Percentiles rank a stretch among this genome's conserved stretches.
Conservation (phyloP, 192 early-diverging fungal species). For the Coemansia sp. region DNA sequence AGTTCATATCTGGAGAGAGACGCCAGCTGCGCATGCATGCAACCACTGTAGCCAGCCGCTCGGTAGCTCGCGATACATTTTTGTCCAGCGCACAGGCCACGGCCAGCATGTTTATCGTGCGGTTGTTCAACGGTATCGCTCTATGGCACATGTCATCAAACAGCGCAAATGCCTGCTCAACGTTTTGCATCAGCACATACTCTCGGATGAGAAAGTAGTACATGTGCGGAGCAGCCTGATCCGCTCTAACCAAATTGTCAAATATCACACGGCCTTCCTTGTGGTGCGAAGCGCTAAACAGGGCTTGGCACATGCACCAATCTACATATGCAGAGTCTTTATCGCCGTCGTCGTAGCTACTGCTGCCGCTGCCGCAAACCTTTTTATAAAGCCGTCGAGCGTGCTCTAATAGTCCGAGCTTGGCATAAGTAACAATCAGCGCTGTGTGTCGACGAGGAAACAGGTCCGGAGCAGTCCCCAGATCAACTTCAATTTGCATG, state of each 20-base stretch:
- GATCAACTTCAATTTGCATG: constrained; percentile 35
- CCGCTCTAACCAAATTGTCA: constrained; percentile 15
- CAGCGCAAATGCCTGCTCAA: constrained; percentile 24
- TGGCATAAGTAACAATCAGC: constrained; percentile 29
- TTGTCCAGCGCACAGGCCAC: constrained; percentile 14
- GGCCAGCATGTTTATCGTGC: constrained; percentile 16
- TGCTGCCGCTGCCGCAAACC: not conserved
- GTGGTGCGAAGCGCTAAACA: constrained; percentile 26
- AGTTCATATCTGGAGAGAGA: constrained; percentile 9
- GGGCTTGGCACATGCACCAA: constrained; percentile 40
- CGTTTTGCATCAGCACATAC: constrained; percentile 26
- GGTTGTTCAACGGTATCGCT: not conserved
- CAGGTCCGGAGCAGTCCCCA: constrained; percentile 7
- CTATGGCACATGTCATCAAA: constrained; percentile 21
- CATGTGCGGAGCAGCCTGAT: constrained; percentile 14
- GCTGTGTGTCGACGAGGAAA: constrained; percentile 1
- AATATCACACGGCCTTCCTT: constrained; percentile 36
- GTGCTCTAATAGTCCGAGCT: constrained; percentile 32
- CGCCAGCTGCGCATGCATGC: constrained; percentile 40
- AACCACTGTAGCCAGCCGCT: constrained; percentile 17
- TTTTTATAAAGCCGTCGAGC: constrained; percentile 27
- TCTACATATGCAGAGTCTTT: not conserved
- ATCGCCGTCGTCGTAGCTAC: not conserved
- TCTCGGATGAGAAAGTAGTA: constrained; percentile 22
- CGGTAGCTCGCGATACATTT: constrained; percentile 10